A percentile compares a stretch with the other conserved stretches of the same genome.
These are phyloP conservation scores for Suhomyces atakaporum DNA, from an alignment of 1,139 yeast genomes.

Conservation along the genomic window DNA sequence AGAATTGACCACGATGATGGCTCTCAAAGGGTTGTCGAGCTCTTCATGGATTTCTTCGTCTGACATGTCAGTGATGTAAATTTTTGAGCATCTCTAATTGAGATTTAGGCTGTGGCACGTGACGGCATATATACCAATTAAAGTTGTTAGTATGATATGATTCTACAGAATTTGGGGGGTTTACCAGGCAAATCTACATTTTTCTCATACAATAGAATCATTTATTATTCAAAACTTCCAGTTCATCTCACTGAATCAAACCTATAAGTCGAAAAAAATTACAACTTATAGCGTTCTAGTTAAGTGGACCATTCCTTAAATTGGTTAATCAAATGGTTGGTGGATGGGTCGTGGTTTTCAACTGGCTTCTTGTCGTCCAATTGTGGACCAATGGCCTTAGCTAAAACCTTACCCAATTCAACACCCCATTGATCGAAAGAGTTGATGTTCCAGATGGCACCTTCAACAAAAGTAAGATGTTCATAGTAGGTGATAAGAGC, in stretches of 20 bases:
- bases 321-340: slow-evolving; percentile 90
- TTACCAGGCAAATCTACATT: too few relatives aligned
- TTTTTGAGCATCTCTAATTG: slow-evolving; percentile 10
- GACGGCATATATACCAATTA: too few relatives aligned
- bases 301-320: slow-evolving; percentile 80
- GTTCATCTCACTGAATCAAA: neutral
- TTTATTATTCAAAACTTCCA: too few relatives aligned
- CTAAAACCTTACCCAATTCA: slow-evolving; percentile 96
- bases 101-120: too few relatives aligned
- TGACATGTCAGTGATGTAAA: slow-evolving; percentile 13
- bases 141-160: too few relatives aligned
- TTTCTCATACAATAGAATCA: too few relatives aligned
- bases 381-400: slow-evolving; percentile 92
- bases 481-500: slow-evolving; percentile 96
- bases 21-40: slow-evolving; percentile 47
- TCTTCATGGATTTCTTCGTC: slow-evolving; percentile 29
- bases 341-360: slow-evolving; percentile 80
- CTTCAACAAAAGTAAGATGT: slow-evolving; percentile 95
- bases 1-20: slow-evolving; percentile 42
- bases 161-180: too few relatives aligned
- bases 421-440: slow-evolving; percentile 99
- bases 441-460: slow-evolving; percentile 99
- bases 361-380: slow-evolving; percentile 63
- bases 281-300: slow-evolving; percentile 15
- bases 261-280: neutral